Evolutionary conservation across 371 early-diverging fungal genomes (phyloP).

Genomic region (Nosema muscidifuracis): DNA sequence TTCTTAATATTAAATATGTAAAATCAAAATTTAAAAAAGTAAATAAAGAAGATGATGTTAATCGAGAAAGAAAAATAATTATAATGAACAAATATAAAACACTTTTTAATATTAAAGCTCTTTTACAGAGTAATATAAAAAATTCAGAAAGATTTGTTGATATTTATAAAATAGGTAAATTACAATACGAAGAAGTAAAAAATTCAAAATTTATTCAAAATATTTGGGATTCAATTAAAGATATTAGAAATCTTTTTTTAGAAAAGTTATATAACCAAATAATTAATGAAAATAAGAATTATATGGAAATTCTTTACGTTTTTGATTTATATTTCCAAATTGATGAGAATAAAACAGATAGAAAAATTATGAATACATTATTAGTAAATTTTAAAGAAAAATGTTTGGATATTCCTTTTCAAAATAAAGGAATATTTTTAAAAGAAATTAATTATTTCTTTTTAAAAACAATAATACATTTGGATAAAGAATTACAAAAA

Average conservation of each 20-base stretch:
- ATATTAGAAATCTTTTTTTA: conserved; percentile 39
- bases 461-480: conserved; percentile 13
- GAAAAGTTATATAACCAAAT: conserved; percentile 43
- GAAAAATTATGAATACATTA: conserved; percentile 53
- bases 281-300: conserved; percentile 21
- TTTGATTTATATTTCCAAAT: conserved; percentile 56
- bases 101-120: conserved; percentile 41
- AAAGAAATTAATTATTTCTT: conserved; percentile 15
- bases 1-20: conserved; percentile 31
- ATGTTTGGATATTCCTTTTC: background rate
- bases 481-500: conserved; percentile 37
- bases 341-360: conserved; percentile 38
- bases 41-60: conserved; percentile 3
- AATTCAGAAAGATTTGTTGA: conserved; percentile 51
- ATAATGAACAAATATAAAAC: conserved; percentile 27
- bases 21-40: conserved; percentile 32
- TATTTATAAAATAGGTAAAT: conserved; percentile 36
- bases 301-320: conserved; percentile 42
- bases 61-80: conserved; percentile 21
- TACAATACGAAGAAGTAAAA: conserved; percentile 26
- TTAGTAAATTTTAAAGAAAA: conserved; percentile 49
- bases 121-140: conserved; percentile 17
- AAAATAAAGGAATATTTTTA: conserved; percentile 8
- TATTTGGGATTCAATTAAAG: conserved; percentile 21
- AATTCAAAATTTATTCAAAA: conserved; percentile 23